These are phyloP conservation scores for Fibroporia radiculosa DNA, from an alignment of 768 basidiomycete genomes.

Conservation along the genomic window DNA sequence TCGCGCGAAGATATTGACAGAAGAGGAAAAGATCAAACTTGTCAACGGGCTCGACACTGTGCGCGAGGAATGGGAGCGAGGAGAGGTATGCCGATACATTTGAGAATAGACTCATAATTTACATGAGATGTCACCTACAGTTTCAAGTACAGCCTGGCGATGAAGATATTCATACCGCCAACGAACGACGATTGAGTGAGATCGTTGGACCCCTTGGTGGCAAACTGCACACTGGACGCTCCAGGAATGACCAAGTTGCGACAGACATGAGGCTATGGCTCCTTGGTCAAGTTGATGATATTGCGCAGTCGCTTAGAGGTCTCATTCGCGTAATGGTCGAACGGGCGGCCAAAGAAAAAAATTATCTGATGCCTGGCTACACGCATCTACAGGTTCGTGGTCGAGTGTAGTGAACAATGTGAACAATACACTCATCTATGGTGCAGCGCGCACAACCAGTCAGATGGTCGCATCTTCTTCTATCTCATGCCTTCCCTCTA, in stretches of 20 bases:
- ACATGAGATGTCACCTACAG: constrained; percentile 28
- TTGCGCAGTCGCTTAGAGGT: constrained; percentile 63
- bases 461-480: constrained; percentile 94
- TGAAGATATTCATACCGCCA: constrained; percentile 98
- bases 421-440: not conserved
- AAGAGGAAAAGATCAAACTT: constrained; percentile 67
- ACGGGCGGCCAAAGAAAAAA: constrained; percentile 89
- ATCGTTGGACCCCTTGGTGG: constrained; percentile 89
- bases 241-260: constrained; percentile 96
- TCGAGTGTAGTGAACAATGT: not conserved
- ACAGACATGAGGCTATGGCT: constrained; percentile 99
- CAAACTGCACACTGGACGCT: constrained; percentile 95
- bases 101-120: not conserved
- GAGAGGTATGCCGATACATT: constrained; percentile 37
- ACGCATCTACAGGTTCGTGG: constrained; percentile 88
- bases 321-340: constrained; percentile 86
- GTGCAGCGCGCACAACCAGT: constrained; percentile 95
- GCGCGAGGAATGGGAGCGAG: constrained; percentile 77
- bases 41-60: constrained; percentile 69
- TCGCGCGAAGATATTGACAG: constrained; percentile 72
- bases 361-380: constrained; percentile 89
- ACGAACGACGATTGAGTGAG: constrained; percentile 90
- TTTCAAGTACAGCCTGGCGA: constrained; percentile 80
- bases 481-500: constrained; percentile 94
- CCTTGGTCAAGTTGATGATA: constrained; percentile 61